Conservation (phyloP, 2,329 filamentous ascomycete genomes). For the Talaromyces rugulosus region DNA sequence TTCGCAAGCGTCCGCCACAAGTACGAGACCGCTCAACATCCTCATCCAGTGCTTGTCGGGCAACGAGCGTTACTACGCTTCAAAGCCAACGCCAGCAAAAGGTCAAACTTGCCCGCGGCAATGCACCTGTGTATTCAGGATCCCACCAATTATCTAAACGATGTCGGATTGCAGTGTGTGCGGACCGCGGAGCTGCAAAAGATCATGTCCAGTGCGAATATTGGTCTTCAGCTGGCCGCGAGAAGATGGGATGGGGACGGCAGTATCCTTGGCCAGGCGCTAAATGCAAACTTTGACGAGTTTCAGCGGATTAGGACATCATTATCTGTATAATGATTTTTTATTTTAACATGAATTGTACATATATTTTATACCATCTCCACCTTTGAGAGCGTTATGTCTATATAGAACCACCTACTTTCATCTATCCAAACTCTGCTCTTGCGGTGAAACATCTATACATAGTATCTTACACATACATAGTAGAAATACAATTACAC, state of each 20-base stretch:
- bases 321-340: neutral
- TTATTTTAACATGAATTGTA: neutral
- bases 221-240: conserved; percentile 21
- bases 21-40: conserved; percentile 1
- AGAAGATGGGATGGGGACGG: conserved; percentile 20
- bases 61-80: conserved; percentile 36
- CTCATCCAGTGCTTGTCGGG: conserved; percentile 27
- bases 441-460: neutral
- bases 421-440: neutral
- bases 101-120: conserved; percentile 21
- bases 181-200: conserved; percentile 48
- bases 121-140: conserved; percentile 55
- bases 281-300: conserved; percentile 29
- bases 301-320: conserved; percentile 17
- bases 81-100: conserved; percentile 29
- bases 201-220: conserved; percentile 34
- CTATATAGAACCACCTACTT: neutral
- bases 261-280: conserved; percentile 22
- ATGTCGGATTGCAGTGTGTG: conserved; percentile 49
- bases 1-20: conserved; percentile 15
- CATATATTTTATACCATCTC: neutral
- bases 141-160: conserved; percentile 54
- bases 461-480: neutral
- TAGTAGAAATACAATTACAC: neutral
- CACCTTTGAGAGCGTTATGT: neutral